Evolutionary conservation across 148 eudicot genomes (phyloP).

Genomic region (Oxyria digyna): DNA sequence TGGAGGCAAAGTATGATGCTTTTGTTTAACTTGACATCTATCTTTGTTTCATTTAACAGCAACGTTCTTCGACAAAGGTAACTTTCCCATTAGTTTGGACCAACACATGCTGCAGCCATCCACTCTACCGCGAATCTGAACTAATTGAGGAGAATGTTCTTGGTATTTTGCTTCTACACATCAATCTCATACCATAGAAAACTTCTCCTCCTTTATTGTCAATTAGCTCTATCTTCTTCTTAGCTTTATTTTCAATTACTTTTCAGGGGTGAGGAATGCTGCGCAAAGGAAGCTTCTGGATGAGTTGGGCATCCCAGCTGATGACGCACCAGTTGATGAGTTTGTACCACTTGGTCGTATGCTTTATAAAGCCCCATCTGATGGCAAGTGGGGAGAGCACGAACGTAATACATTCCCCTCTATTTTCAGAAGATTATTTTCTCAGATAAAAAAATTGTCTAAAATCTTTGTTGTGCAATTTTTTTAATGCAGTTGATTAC

Average conservation of each 20-base stretch:
- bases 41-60: conserved; percentile 40
- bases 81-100: conserved; percentile 98
- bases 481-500: conserved; percentile 53
- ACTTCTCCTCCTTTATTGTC: background rate
- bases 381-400: conserved; percentile 99
- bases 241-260: background rate
- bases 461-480: background rate
- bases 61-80: conserved; percentile 89
- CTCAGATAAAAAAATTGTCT: background rate
- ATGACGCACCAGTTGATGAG: conserved; percentile 91
- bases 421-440: background rate
- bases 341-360: conserved; percentile 86
- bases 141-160: conserved; percentile 62
- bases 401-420: conserved; percentile 42
- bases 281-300: conserved; percentile 95
- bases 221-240: background rate
- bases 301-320: conserved; percentile 84
- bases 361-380: conserved; percentile 93
- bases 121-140: conserved; percentile 74
- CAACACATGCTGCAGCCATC: conserved; percentile 98
- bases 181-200: background rate
- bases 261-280: conserved; percentile 84
- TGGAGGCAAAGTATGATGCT: background rate
- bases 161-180: conserved; percentile 26
- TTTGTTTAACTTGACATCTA: conserved; percentile 31